A percentile compares a stretch with the other conserved stretches of the same genome.
These are phyloP conservation scores for Collybiopsis confluens DNA, from an alignment of 768 basidiomycete species.

Conservation along the genomic window DNA sequence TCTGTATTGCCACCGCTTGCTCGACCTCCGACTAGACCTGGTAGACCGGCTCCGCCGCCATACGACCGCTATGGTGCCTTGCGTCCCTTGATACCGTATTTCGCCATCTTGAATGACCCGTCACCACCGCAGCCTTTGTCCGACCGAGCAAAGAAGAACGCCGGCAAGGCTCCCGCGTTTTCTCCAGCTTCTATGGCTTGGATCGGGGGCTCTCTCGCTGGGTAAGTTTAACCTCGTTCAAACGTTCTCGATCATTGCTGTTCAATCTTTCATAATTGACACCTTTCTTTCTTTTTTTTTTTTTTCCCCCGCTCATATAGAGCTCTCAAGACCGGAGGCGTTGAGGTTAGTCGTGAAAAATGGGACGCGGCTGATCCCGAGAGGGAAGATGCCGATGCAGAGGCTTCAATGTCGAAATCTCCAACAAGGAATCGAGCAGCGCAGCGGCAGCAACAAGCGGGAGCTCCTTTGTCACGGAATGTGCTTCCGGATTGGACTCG, in stretches of 20 bases:
- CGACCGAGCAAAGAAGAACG: conserved; percentile 52
- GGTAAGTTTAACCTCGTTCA: conserved; percentile 45
- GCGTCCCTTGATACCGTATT: conserved; percentile 63
- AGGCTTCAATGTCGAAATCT: conserved; percentile 9
- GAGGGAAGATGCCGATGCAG: conserved; percentile 35
- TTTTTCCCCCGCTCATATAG: conserved; percentile 42
- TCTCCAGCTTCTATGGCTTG: conserved; percentile 77
- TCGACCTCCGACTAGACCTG: conserved; percentile 31
- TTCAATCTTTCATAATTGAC: too few species aligned
- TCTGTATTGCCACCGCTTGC: conserved; percentile 30
- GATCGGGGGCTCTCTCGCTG: conserved; percentile 92
- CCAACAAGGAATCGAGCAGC: not conserved
- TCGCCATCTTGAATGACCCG: conserved; percentile 87
- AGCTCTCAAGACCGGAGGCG: conserved; percentile 81
- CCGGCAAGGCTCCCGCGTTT: conserved; percentile 87
- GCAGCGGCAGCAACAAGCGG: conserved; percentile 6
- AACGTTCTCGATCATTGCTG: not conserved
- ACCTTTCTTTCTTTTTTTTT: conserved; percentile 8
- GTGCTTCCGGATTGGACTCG: conserved; percentile 84
- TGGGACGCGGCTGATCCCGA: conserved; percentile 69
- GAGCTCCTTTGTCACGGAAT: conserved; percentile 30
- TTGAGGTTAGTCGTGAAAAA: conserved; percentile 75
- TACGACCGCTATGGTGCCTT: conserved; percentile 77
- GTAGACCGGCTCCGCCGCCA: conserved; percentile 36
- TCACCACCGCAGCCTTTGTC: conserved; percentile 46